Evolutionary conservation across 1,284 basidiomycete species (phyloP), one percentile per base, ranked within the genome.

Genomic region (Ganoderma leucocontextum): DNA sequence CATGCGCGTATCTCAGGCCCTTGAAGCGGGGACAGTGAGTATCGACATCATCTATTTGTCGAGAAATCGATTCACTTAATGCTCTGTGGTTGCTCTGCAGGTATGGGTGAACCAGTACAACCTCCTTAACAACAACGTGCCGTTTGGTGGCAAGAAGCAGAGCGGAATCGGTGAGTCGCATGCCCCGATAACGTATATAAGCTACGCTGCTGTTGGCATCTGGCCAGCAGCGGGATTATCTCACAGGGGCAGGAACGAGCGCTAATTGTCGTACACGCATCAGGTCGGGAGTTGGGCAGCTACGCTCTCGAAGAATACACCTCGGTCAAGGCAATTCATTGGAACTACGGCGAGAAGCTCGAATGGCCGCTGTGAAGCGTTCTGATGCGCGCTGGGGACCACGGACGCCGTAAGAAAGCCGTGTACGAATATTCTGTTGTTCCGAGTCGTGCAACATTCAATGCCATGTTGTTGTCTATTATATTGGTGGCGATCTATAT

Each of bases 61-160:
- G 29, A 17, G 17, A 35, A 35, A 29, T 17, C 17, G 17, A 35
- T 17, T 35, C 8, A 19, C 15, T 17, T 13, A 55, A 35, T 4
- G 25, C 10, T 5, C 22, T 12, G 22, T 13, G 22, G 22, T 52
- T 25, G n/a, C 8, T 25, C 19, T 13, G 35, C 70, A 93, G 91
- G 89, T 96, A 41, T 96, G 95, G 95, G 85, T 95, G 68, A 97
- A 97, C 80, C 91, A 95, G 78, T 97, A 97, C 81, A 93, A 92
- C 74, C 68, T 93, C 8, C 78, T 96, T 60, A 87, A 87, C 77
- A 93, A 93, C 78, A 94, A 94, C 68, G 93, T 95, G 47, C 96
- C 97, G 0, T 98, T 98, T 75, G 97, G 96, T 33, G 96, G 97
- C 17, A 97, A 95, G 85, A 97, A 96, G 81, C 91, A 90, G 76